Evolutionary conservation across 441 rosid genomes (phyloP), one percentile per base, ranked within the genome.

Genomic region (Euphorbia corollata): DNA sequence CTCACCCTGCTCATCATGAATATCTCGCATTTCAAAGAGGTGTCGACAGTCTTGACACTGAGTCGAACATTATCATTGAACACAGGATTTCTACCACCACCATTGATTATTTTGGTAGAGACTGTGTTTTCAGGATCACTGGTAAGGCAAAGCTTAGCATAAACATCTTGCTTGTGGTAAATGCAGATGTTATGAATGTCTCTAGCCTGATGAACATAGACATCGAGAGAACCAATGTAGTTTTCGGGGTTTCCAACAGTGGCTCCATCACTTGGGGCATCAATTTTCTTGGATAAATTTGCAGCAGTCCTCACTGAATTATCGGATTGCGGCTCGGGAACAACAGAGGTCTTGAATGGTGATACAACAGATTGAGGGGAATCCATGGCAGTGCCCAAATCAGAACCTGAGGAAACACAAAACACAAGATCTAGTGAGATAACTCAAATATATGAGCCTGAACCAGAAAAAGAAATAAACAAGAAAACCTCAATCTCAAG

Each of bases 101-200:
- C 99, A 60, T 94, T 94, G 76, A 94, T 91, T 83, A 79, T 94
- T 62, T 87, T 92, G 81, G 99, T 84, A 41, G 99, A 83, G 48
- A 82, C 90, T 0, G 86, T 70, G 77, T 68, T 82, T 59, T 88
- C 91, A 12, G 98, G 99, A 67, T 91, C 88, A 71, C 84, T 83
- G 32, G 96, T 91, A 61, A 94, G 80, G 75, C 95, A 90, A 78
- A 91, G 81, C 90, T 88, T 94, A 54, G 98, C 98, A 80, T 94
- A 94, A 68, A 94, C 99, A 77, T 94, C 99, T 82, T 94, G 99
- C 84, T 94, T 94, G 77, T 94, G 99, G 86, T 94, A 94, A 79
- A 94, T 94, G 87, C 99, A 94, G 74, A 94, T 87, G 88, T 94
- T 94, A 0, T 94, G 99, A 67, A 94, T 91, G 74, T 94, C 99